Conservation (phyloP, 1,284 basidiomycete species). For the Gomphus bonarii region DNA sequence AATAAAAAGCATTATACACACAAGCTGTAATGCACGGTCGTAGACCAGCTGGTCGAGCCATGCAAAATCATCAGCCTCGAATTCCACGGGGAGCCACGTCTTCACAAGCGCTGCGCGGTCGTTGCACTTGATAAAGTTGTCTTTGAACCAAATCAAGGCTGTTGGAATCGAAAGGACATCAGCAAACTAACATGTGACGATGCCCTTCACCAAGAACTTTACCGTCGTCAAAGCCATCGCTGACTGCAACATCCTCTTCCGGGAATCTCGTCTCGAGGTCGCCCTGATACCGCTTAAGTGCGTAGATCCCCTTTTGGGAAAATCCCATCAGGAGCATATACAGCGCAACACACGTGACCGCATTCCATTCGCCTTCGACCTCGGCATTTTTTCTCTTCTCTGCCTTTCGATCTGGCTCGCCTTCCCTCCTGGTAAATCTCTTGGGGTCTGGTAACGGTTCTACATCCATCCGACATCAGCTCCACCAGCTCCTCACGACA, state of each 20-base stretch:
- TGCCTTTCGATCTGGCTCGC: constrained; percentile 62
- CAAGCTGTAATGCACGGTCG: constrained; percentile 62
- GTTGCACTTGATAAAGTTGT: constrained; percentile 68
- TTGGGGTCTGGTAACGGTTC: constrained; percentile 66
- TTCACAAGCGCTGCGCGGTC: constrained; percentile 66
- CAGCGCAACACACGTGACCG: constrained; percentile 77
- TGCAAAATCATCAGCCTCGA: constrained; percentile 52
- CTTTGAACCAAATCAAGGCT: constrained; percentile 70
- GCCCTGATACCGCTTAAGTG: constrained; percentile 58
- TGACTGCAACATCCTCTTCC: constrained; percentile 57
- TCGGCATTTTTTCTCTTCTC: constrained; percentile 55
- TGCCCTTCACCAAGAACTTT: not conserved
- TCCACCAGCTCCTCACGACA: not conserved
- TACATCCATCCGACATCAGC: constrained; percentile 20
- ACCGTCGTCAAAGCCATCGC: constrained; percentile 74
- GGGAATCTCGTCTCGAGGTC: constrained; percentile 70
- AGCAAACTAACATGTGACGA: not conserved
- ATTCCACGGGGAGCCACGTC: constrained; percentile 70
- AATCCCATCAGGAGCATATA: constrained; percentile 93
- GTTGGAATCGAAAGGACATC: constrained; percentile 1
- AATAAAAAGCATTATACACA: constrained; percentile 24
- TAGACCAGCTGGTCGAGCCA: constrained; percentile 78
- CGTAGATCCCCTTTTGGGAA: constrained; percentile 83
- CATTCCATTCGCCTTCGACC: constrained; percentile 67
- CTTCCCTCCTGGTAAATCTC: constrained; percentile 59